Evolutionary conservation across 441 rosid species (phyloP), one percentile per base, ranked within the genome.

Genomic region (Erodium moschatum): DNA sequence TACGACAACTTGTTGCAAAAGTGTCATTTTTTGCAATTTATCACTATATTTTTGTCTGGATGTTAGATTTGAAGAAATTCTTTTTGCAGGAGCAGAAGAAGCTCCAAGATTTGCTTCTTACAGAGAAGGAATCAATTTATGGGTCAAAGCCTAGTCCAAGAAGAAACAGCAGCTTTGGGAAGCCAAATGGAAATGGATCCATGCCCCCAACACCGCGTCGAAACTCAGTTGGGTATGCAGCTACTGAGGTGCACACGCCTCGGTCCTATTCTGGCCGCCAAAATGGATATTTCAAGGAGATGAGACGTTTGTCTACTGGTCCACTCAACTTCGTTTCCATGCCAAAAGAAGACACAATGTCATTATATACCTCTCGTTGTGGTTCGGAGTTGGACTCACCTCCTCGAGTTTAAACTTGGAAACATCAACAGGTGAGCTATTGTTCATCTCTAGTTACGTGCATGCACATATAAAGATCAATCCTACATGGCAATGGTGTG

Each of bases 71-170:
- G 31, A 50, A 72, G 81, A 44, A 18, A 62, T 46, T 33, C n/a
- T 8, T 72, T 75, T 70, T 44, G 61, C 78, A 95, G 97, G 96
- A 92, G 82, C 97, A 95, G 77, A 95, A 95, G 87, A 95, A 95
- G 85, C 83, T 90, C 72, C 99, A 87, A 75, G 97, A 95, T 89
- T 85, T 90, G 69, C 79, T 89, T 52, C 78, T 88, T 66, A 86
- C 85, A 0, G 94, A 87, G 82, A 91, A 87, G 81, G 97, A 91
- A 86, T 71, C 89, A 46, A 85, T 87, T n/a, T 95, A 95, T 72
- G 97, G 99, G 56, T 91, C 97, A 64, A 91, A 84, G 78, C 97
- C 97, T 6, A 90, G 91, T 80, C 96, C 97, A 27, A 80, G 97
- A 83, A 91, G 81, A 83, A 80, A 79, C 67, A 87, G 76, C 80